Evolutionary conservation across 2,329 filamentous ascomycete genomes (phyloP).

Genomic region (Fusarium oxysporum): DNA sequence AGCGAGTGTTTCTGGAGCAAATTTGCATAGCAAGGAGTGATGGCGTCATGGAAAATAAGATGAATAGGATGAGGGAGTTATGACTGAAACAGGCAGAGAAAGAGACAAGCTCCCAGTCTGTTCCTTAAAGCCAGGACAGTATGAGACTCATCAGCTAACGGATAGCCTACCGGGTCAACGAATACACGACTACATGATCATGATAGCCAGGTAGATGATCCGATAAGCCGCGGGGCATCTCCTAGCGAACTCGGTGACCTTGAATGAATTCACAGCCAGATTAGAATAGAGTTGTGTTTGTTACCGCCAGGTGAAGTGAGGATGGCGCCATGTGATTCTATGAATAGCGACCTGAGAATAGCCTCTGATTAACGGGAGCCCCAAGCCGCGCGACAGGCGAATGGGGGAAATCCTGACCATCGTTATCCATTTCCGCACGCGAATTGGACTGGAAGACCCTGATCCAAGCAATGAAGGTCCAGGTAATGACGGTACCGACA

Average conservation of each 20-base stretch:
- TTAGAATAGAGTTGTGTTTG: not conserved
- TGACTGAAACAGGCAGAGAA: slow-evolving; percentile 1
- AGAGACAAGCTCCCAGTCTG: not conserved
- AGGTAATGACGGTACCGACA: not conserved
- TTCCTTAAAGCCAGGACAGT: not conserved
- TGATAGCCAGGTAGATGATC: not conserved
- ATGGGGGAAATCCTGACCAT: not conserved
- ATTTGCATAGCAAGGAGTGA: slow-evolving; percentile 47
- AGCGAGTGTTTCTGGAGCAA: slow-evolving; percentile 19
- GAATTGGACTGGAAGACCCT: not conserved
- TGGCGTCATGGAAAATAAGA: slow-evolving; percentile 37
- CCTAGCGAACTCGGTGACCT: not conserved
- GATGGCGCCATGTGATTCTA: not conserved
- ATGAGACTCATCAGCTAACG: not conserved
- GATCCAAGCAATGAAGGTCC: not conserved
- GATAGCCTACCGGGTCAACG: not conserved
- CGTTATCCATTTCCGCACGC: not conserved
- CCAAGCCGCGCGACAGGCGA: not conserved
- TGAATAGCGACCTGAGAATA: slow-evolving; percentile 1
- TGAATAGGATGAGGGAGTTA: not conserved
- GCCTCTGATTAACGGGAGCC: not conserved
- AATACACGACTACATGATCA: slow-evolving; percentile 8
- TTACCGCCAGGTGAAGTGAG: not conserved
- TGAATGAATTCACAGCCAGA: not conserved
- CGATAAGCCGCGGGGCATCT: not conserved